A percentile compares a stretch with the other conserved stretches of the same genome.
phyloP scores from a whole-genome alignment of 768 basidiomycete species.

The Hypsizygus marmoreus region DNA sequence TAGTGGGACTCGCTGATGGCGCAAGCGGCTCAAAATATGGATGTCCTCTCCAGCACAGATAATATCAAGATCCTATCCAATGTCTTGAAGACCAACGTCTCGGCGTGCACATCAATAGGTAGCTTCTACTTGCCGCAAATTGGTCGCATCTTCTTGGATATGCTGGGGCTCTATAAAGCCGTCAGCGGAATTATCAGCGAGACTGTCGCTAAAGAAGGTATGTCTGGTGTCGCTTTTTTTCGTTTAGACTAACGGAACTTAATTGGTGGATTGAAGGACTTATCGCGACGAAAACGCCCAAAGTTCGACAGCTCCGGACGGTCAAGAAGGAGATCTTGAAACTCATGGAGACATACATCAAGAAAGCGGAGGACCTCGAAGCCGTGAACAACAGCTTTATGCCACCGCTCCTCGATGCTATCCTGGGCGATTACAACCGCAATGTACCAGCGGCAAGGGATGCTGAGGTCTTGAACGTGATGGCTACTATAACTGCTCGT shows the following conservation, averaged over 20 bases:
- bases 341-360: slow-evolving; percentile 96
- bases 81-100: slow-evolving; percentile 97
- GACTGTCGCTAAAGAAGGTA: slow-evolving; percentile 84
- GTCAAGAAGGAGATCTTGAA: slow-evolving; percentile 99
- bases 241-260: slow-evolving; percentile 3
- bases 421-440: slow-evolving; percentile 94
- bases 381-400: slow-evolving; percentile 90
- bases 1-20: slow-evolving; percentile 98
- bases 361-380: slow-evolving; percentile 95
- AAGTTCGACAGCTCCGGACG: slow-evolving; percentile 89
- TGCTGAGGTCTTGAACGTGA: slow-evolving; percentile 95
- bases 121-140: slow-evolving; percentile 98
- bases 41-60: slow-evolving; percentile 86
- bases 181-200: slow-evolving; percentile 96
- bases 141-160: slow-evolving; percentile 93
- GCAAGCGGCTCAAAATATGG: slow-evolving; percentile 90
- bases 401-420: slow-evolving; percentile 93
- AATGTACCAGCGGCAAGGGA: slow-evolving; percentile 94
- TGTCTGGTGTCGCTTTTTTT: slow-evolving; percentile 12
- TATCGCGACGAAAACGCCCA: slow-evolving; percentile 95
- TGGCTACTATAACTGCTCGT: slow-evolving; percentile 89
- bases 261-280: slow-evolving; percentile 50
- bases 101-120: slow-evolving; percentile 95
- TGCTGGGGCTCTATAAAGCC: slow-evolving; percentile 97
- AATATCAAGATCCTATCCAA: slow-evolving; percentile 98